Conservation (phyloP, 2,329 filamentous ascomycete species). For the Neurospora sp. region DNA sequence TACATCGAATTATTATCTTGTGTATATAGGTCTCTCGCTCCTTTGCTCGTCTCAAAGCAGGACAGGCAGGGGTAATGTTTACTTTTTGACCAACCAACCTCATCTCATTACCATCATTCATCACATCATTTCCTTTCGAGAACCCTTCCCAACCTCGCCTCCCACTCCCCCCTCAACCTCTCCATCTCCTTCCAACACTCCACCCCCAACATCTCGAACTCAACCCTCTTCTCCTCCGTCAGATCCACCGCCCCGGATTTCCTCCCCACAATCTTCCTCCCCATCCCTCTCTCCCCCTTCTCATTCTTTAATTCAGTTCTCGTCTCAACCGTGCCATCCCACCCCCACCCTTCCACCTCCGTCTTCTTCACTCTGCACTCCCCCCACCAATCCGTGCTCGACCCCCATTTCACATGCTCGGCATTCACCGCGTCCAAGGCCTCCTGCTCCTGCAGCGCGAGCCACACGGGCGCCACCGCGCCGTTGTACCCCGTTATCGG, state of each 20-base stretch:
- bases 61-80: neutral
- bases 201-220: conserved; percentile 54
- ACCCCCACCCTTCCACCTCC: conserved; percentile 82
- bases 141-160: conserved; percentile 28
- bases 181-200: conserved; percentile 65
- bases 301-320: conserved; percentile 31
- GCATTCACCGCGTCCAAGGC: conserved; percentile 47
- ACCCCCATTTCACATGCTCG: conserved; percentile 72
- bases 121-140: neutral
- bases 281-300: conserved; percentile 31
- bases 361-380: conserved; percentile 59
- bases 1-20: neutral
- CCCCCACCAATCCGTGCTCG: conserved; percentile 51
- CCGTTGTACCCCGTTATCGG: conserved; percentile 65
- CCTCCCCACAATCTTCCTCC: conserved; percentile 46
- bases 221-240: conserved; percentile 48
- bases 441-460: conserved; percentile 59
- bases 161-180: conserved; percentile 58
- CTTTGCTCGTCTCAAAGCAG: neutral
- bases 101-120: neutral
- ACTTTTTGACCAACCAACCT: neutral
- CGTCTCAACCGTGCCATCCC: conserved; percentile 46
- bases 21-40: neutral
- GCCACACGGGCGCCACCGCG: conserved; percentile 67
- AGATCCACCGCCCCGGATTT: conserved; percentile 47